Percentiles rank a stretch among this genome's conserved stretches.
Conservation (phyloP, 345 rosid species). For the Populus tremula region DNA sequence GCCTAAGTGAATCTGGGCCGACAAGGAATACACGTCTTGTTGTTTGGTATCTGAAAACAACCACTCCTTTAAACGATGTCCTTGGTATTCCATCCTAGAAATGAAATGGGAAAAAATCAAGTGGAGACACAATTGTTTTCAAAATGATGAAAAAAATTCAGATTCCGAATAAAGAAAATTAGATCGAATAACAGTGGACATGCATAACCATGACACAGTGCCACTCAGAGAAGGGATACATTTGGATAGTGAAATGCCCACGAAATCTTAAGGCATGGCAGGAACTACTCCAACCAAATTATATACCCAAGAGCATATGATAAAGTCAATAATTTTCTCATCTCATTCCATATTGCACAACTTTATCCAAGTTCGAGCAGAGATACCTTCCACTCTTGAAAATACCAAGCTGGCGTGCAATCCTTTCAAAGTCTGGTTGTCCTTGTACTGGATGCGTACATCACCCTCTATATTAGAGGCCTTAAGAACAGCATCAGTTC, state of each 20-base stretch:
- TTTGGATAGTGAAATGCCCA: neutral
- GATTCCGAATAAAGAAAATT: neutral
- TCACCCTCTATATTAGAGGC: conserved; percentile 60
- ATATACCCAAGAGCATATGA: neutral
- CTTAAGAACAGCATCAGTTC: conserved; percentile 64
- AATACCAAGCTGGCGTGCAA: conserved; percentile 83
- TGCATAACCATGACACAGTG: neutral
- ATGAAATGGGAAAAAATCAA: neutral
- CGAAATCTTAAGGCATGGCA: neutral
- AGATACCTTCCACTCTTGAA: conserved; percentile 96
- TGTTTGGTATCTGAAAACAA: conserved; percentile 67
- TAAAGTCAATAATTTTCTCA: neutral
- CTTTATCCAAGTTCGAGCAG: neutral
- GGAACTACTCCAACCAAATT: neutral
- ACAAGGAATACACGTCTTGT: conserved; percentile 69
- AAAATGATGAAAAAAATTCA: neutral
- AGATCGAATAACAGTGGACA: neutral
- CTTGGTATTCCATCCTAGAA: conserved; percentile 95
- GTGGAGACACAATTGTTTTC: neutral
- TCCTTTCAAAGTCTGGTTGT: conserved; percentile 67
- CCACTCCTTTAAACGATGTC: conserved; percentile 88
- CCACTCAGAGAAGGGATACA: neutral
- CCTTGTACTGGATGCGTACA: conserved; percentile 65
- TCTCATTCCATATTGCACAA: neutral
- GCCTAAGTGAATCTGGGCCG: conserved; percentile 57